Conservation (phyloP, 805 yeast genomes). For the Lipomyces kockii region DNA sequence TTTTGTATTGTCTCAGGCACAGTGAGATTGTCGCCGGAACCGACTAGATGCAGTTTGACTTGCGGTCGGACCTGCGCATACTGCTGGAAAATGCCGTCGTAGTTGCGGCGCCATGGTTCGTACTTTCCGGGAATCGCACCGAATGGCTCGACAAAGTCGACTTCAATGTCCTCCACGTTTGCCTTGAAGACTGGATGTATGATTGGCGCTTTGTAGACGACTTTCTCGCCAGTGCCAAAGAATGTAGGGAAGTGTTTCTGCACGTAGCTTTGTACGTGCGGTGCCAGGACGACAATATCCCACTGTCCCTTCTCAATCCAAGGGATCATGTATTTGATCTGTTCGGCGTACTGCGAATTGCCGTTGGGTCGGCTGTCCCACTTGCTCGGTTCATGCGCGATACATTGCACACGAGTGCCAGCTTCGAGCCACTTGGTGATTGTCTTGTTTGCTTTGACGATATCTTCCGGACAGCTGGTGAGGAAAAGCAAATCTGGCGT, state of each 20-base stretch:
- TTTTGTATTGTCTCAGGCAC: slow-evolving; percentile 20
- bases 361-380: slow-evolving; percentile 18
- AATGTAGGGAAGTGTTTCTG: slow-evolving; percentile 28
- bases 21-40: slow-evolving; percentile 27
- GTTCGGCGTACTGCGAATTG: slow-evolving; percentile 22
- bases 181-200: slow-evolving; percentile 32
- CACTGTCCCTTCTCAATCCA: slow-evolving; percentile 34
- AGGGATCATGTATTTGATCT: slow-evolving; percentile 31
- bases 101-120: slow-evolving; percentile 35
- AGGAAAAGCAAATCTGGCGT: slow-evolving; percentile 18
- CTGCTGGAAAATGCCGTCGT: slow-evolving; percentile 32
- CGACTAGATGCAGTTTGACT: slow-evolving; percentile 29
- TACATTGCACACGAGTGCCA: slow-evolving; percentile 23
- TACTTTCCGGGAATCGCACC: slow-evolving; percentile 36
- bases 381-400: slow-evolving; percentile 24
- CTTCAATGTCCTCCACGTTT: slow-evolving; percentile 14
- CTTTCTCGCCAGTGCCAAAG: slow-evolving; percentile 23
- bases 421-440: slow-evolving; percentile 8
- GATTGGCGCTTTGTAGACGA: slow-evolving; percentile 22
- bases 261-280: slow-evolving; percentile 30
- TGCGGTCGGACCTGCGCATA: slow-evolving; percentile 16
- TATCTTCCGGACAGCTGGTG: slow-evolving; percentile 26
- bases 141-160: slow-evolving; percentile 21
- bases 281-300: slow-evolving; percentile 33
- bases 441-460: not conserved